phyloP scores from a whole-genome alignment of 2,329 filamentous ascomycete species.

The Endoconidiophora polonica region DNA sequence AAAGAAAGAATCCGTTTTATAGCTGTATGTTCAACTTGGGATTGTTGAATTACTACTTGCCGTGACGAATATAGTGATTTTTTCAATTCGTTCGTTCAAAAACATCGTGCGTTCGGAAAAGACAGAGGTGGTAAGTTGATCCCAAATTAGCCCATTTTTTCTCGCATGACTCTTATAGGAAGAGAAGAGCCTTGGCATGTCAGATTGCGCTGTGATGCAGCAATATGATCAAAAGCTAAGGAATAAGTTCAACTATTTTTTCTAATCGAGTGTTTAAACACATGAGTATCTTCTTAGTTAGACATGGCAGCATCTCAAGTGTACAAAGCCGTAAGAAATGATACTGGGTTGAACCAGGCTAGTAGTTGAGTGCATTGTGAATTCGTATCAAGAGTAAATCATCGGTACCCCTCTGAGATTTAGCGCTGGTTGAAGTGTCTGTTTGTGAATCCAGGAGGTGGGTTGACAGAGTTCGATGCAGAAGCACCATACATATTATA shows the following conservation, averaged over 20 bases:
- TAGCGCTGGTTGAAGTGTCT: constrained; percentile 2
- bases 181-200: neutral
- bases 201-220: no score
- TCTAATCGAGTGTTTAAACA: no score
- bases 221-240: no score
- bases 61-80: neutral
- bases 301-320: no score
- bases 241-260: no score
- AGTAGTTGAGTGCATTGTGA: no score
- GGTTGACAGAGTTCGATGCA: neutral
- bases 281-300: no score
- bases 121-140: no score
- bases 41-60: neutral
- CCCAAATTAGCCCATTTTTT: no score
- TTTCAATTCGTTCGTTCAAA: neutral
- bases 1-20: neutral
- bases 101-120: neutral
- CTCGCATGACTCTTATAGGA: neutral
- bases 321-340: no score
- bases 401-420: neutral
- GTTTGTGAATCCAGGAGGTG: constrained; percentile 4
- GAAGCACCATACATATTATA: neutral
- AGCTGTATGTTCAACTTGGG: neutral
- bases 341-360: no score
- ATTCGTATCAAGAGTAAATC: no score